Evolutionary conservation across 176 grass and related monocot species (phyloP), one percentile per base, ranked within the genome.

Genomic region (Saccharum spontaneum): DNA sequence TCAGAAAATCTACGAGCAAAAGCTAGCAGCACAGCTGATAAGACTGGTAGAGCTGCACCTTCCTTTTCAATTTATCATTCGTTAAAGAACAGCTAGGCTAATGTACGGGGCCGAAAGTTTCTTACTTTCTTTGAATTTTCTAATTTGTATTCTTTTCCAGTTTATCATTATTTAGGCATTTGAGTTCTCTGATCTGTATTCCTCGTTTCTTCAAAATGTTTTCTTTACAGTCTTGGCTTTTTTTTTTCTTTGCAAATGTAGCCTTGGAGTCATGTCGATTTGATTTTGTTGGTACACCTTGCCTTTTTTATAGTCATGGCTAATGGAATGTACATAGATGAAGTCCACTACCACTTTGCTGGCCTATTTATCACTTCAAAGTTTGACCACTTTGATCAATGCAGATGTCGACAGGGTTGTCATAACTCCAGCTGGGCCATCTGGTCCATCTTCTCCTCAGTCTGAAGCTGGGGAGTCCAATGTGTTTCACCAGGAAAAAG

Each of bases 1-100:
- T 88, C 95, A 79, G 95, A 98, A 33, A 91, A 80, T 71, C 92
- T 89, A 48, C 79, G 83, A 79, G 18, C 85, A 77, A 91, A 86
- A 87, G 83, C 85, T 67, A 88, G 78, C 52, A 81, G 85, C 73
- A 44, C 83, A 85, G 68, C 79, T 44, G 88, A 79, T 11, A 88
- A 62, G 28, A 75, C 71, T 80, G 84, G 95, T 95, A 94, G 26
- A 72, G 20, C 33, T 63, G 34, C 24, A 54, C 1, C 23, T 85
- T 84, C 20, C 12, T 79, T 73, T 73, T 40, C 15, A 30, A 7
- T 78, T 77, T 79, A 14, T 54, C 50, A 5, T 82, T 28, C 18
- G 36, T 16, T 24, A 81, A 77, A 55, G 38, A 70, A 83, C 50
- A 69, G 38, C 18, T 23, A 62, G 30, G 48, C 14, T 41, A 84